Percentiles rank a stretch among this genome's conserved stretches.
Conservation (phyloP, 2,329 filamentous ascomycete species). For the Cercospora beticola region DNA sequence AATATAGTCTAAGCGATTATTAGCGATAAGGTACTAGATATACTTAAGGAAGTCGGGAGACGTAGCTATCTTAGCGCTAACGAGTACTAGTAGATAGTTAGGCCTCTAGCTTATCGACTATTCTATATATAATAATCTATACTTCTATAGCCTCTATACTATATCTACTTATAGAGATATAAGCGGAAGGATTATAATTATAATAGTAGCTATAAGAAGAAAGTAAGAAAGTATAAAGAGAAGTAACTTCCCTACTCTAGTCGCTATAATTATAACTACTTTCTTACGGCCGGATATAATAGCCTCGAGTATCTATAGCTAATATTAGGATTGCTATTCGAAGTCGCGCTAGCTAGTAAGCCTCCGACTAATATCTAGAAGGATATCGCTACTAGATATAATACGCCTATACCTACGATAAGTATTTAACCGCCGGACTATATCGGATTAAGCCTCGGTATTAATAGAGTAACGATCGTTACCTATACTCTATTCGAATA, state of each 20-base stretch:
- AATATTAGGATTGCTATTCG: background rate
- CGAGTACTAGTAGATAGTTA: background rate
- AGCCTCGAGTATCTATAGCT: background rate
- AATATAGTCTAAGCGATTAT: background rate
- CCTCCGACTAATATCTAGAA: too few species aligned
- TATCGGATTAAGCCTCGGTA: too few species aligned
- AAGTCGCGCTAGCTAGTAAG: too few species aligned
- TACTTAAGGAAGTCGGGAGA: background rate
- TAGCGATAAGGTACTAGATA: background rate
- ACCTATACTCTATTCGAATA: too few species aligned
- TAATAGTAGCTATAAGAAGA: background rate
- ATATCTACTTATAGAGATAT: background rate
- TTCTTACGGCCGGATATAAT: background rate
- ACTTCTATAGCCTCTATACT: background rate
- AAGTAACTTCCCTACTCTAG: background rate
- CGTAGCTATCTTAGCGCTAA: background rate
- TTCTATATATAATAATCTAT: background rate
- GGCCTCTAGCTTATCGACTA: background rate
- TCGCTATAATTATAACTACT: background rate
- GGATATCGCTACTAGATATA: too few species aligned
- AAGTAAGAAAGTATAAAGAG: background rate
- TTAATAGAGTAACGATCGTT: too few species aligned
- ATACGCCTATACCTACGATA: background rate
- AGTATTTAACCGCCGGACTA: too few species aligned
- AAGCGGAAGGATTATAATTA: background rate